A percentile compares a stretch with the other conserved stretches of the same genome.
These are phyloP conservation scores for Macadamia tetraphylla DNA, from an alignment of 164 flowering plant genomes.

Conservation along the genomic window DNA sequence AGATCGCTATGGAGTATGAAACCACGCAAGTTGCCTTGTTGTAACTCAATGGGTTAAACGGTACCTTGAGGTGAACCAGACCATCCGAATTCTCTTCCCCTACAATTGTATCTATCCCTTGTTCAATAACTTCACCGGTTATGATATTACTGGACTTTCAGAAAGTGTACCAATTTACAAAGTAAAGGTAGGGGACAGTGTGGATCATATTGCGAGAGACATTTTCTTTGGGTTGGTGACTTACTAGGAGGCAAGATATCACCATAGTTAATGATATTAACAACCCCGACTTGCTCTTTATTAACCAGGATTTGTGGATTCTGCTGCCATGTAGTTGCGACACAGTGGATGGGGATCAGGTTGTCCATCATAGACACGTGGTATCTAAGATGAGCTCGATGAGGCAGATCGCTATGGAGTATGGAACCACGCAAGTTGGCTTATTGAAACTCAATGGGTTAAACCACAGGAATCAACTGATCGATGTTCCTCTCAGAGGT, in stretches of 20 bases:
- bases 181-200: no score
- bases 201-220: no score
- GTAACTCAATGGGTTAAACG: constrained; percentile 32
- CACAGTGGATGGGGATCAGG: constrained; percentile 35
- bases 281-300: no score
- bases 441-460: constrained; percentile 41
- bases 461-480: constrained; percentile 13
- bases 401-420: constrained; percentile 42
- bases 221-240: no score
- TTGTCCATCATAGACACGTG: constrained; percentile 63
- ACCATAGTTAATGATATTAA: no score
- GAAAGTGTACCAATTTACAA: no score
- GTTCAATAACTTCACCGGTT: no score
- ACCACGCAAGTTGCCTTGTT: constrained; percentile 27
- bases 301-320: no score
- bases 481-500: constrained; percentile 80
- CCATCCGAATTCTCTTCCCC: not conserved
- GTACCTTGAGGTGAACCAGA: not conserved
- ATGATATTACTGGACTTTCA: no score
- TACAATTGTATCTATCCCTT: no score
- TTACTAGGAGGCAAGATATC: no score
- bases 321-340: constrained; percentile 57
- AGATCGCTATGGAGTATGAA: constrained; percentile 51
- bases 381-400: constrained; percentile 43
- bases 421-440: constrained; percentile 29